Percentiles rank a stretch among this genome's conserved stretches.
Evolutionary conservation across 306 rosid species (phyloP).

Genomic region (Sicyos baderoa): DNA sequence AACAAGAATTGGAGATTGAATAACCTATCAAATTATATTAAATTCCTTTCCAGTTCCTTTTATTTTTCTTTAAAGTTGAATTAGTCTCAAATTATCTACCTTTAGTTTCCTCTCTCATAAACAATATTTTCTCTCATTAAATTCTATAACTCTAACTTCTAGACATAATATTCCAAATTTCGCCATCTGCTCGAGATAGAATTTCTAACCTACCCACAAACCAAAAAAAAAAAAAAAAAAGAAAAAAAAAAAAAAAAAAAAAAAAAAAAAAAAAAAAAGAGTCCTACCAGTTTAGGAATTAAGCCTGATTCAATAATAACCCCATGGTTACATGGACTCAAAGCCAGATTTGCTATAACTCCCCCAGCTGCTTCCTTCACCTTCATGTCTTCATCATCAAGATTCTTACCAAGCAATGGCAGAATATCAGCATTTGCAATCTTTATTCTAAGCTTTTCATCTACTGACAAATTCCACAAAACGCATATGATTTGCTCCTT

Average conservation of each 20-base stretch:
- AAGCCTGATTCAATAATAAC: conserved; percentile 77
- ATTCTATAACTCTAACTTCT: too few species aligned
- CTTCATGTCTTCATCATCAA: conserved; percentile 61
- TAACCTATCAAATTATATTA: not conserved
- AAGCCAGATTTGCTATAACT: conserved; percentile 69
- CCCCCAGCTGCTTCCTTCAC: conserved; percentile 85
- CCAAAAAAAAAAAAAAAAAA: conserved; percentile 17
- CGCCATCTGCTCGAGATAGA: not conserved
- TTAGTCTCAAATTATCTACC: not conserved
- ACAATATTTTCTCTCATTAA: not conserved
- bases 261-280: conserved; percentile 12
- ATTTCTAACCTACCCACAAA: conserved; percentile 12
- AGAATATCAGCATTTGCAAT: conserved; percentile 45
- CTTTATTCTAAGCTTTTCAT: conserved; percentile 58
- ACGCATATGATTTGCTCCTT: conserved; percentile 68
- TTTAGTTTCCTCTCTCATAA: conserved; percentile 4
- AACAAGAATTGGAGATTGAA: not conserved
- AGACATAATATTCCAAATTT: not conserved
- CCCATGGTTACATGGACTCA: conserved; percentile 47
- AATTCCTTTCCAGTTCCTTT: not conserved
- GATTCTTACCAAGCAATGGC: conserved; percentile 49
- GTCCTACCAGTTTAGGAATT: conserved; percentile 70
- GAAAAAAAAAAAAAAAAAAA: conserved; percentile 14
- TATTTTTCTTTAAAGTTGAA: not conserved
- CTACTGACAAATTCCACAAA: conserved; percentile 75